These are phyloP conservation scores for Lasiosphaeria ovina DNA, from an alignment of 495 filamentous ascomycete genomes.

Conservation along the genomic window DNA sequence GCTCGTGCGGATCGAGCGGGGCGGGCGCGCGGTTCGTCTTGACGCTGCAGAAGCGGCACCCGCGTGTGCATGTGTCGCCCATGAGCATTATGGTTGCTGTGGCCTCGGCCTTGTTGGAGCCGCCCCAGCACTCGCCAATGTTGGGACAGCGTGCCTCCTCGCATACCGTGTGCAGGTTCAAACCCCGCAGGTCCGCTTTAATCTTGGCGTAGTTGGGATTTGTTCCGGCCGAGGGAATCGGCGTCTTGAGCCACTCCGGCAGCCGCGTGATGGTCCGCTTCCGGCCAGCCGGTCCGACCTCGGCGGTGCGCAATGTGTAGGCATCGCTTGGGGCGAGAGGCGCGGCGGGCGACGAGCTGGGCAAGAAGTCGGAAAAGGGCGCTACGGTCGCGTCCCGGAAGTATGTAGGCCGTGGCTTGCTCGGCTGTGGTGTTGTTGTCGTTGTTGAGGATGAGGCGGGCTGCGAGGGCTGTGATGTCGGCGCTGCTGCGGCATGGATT, in stretches of 20 bases:
- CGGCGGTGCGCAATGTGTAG: slow-evolving; percentile 69
- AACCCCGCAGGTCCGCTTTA: slow-evolving; percentile 84
- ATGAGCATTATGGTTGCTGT: slow-evolving; percentile 99
- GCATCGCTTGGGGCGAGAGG: slow-evolving; percentile 54
- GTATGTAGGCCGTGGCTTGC: slow-evolving; percentile 55
- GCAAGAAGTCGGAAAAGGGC: slow-evolving; percentile 80
- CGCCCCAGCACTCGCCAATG: slow-evolving; percentile 97
- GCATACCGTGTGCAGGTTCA: slow-evolving; percentile 92
- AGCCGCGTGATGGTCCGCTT: slow-evolving; percentile 85
- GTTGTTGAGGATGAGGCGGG: slow-evolving; percentile 3
- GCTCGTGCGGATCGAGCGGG: slow-evolving; percentile 91
- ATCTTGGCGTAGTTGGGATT: slow-evolving; percentile 84
- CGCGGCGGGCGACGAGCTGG: slow-evolving; percentile 34
- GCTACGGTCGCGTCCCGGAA: slow-evolving; percentile 86
- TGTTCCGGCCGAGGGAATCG: slow-evolving; percentile 71
- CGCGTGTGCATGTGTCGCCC: slow-evolving; percentile 97
- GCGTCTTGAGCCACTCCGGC: slow-evolving; percentile 93
- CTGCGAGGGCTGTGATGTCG: background rate
- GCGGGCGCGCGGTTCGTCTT: slow-evolving; percentile 79
- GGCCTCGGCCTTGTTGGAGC: slow-evolving; percentile 78
- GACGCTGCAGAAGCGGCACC: slow-evolving; percentile 94
- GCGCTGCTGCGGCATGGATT: background rate
- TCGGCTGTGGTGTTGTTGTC: slow-evolving; percentile 14
- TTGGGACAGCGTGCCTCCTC: slow-evolving; percentile 97
- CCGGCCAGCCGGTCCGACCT: slow-evolving; percentile 78